Evolutionary conservation across 2,329 filamentous ascomycete species (phyloP).

Genomic region (Sphaceloma murrayae): DNA sequence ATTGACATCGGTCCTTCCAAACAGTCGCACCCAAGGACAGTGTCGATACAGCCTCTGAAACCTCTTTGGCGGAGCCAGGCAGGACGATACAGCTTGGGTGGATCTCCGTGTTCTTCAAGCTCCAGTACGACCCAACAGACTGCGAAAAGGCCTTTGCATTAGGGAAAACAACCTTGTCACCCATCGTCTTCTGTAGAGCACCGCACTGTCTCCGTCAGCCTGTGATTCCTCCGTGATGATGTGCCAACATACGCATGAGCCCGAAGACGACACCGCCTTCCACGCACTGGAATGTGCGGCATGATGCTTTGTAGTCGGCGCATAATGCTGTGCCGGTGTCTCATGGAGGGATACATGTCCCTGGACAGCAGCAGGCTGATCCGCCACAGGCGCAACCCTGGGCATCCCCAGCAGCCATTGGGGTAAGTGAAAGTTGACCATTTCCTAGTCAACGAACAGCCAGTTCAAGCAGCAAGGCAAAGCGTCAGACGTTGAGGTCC

Average conservation of each 20-base stretch:
- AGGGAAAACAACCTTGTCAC: conserved; percentile 15
- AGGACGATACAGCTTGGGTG: conserved; percentile 15
- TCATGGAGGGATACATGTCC: conserved; percentile 12
- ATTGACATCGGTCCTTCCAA: conserved; percentile 16
- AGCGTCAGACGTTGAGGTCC: conserved; percentile 8
- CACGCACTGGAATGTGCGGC: conserved; percentile 7
- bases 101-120: conserved; percentile 18
- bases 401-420: conserved; percentile 12
- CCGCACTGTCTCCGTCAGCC: conserved; percentile 8
- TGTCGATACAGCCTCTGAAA: conserved; percentile 9
- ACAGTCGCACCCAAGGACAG: conserved; percentile 15
- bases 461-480: not conserved
- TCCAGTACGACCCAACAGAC: conserved; percentile 16
- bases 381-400: conserved; percentile 4
- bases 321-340: not conserved
- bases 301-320: conserved; percentile 3
- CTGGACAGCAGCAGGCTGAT: conserved; percentile 8
- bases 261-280: conserved; percentile 13
- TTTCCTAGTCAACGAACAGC: not conserved
- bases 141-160: conserved; percentile 11
- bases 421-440: conserved; percentile 13
- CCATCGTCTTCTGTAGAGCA: conserved; percentile 12
- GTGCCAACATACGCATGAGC: conserved; percentile 11
- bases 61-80: conserved; percentile 9
- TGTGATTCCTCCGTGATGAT: too few species aligned